phyloP scores from a whole-genome alignment of 352 stramenopile species.

The Phytophthora fragariaefolia region DNA sequence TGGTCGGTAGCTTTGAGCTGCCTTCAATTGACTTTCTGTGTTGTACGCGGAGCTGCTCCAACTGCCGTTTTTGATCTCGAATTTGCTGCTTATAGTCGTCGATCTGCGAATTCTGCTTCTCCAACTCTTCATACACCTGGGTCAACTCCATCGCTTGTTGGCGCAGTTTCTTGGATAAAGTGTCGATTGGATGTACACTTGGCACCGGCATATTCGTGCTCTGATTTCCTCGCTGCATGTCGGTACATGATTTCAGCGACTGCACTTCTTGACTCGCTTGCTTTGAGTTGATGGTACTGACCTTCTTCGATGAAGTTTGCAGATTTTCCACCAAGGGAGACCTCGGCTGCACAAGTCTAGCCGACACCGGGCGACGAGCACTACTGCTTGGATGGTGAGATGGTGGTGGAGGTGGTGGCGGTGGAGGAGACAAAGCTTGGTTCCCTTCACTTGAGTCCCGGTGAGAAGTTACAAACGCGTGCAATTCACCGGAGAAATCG shows the following conservation, averaged over 20 bases:
- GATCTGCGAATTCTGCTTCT: constrained; percentile 58
- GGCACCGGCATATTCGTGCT: constrained; percentile 21
- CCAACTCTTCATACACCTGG: constrained; percentile 72
- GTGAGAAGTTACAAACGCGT: constrained; percentile 18
- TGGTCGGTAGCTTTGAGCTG: not conserved
- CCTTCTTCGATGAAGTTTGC: not conserved
- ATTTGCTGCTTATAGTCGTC: constrained; percentile 43
- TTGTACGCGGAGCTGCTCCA: constrained; percentile 46
- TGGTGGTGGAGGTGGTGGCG: constrained; percentile 23
- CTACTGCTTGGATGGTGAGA: constrained; percentile 5
- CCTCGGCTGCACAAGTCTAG: not conserved
- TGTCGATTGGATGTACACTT: constrained; percentile 64
- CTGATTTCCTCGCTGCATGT: constrained; percentile 13
- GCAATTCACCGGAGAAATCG: constrained; percentile 5
- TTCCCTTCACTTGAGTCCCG: constrained; percentile 19
- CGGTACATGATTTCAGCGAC: constrained; percentile 1
- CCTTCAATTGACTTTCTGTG: constrained; percentile 28
- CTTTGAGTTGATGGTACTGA: constrained; percentile 5
- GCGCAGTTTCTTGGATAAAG: constrained; percentile 74
- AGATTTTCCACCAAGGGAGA: constrained; percentile 3
- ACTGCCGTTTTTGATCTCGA: constrained; percentile 50
- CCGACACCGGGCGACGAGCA: constrained; percentile 2
- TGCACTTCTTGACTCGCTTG: not conserved
- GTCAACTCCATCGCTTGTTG: constrained; percentile 77
- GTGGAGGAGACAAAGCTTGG: constrained; percentile 27